A percentile compares a stretch with the other conserved stretches of the same genome.
Conservation (phyloP, 257 asterid genomes). For the Solanum gracilifrons region DNA sequence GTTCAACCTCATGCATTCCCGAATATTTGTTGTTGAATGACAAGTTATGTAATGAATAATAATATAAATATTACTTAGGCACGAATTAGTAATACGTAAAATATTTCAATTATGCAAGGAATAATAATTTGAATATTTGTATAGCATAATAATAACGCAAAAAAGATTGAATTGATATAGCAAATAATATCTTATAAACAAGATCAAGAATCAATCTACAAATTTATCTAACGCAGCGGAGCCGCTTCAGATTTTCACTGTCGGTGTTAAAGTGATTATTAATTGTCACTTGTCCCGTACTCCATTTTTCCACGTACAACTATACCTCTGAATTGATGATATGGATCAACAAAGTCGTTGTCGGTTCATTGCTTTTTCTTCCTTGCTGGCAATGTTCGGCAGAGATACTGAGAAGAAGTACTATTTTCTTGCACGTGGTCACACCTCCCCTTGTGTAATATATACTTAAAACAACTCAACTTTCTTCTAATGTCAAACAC, state of each 20-base stretch:
- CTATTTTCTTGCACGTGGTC: neutral
- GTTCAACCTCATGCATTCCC: neutral
- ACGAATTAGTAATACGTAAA: no score
- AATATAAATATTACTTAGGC: no score
- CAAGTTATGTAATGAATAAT: neutral
- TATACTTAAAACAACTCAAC: neutral
- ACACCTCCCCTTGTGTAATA: neutral
- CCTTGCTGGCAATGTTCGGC: neutral
- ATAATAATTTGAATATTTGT: no score
- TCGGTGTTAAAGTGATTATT: neutral
- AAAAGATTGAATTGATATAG: no score
- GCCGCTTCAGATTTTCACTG: neutral
- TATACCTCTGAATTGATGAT: neutral
- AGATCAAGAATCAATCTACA: no score
- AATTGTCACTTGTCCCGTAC: neutral
- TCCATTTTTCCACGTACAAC: neutral
- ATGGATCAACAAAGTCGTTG: neutral
- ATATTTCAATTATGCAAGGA: neutral
- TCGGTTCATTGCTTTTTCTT: neutral
- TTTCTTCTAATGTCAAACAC: neutral
- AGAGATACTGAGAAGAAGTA: neutral
- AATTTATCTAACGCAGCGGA: neutral
- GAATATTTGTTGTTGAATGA: neutral
- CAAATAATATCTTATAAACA: no score
- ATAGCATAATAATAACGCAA: no score